Conservation (phyloP, 2,329 filamentous ascomycete species). For the Erysiphe pulchra region DNA sequence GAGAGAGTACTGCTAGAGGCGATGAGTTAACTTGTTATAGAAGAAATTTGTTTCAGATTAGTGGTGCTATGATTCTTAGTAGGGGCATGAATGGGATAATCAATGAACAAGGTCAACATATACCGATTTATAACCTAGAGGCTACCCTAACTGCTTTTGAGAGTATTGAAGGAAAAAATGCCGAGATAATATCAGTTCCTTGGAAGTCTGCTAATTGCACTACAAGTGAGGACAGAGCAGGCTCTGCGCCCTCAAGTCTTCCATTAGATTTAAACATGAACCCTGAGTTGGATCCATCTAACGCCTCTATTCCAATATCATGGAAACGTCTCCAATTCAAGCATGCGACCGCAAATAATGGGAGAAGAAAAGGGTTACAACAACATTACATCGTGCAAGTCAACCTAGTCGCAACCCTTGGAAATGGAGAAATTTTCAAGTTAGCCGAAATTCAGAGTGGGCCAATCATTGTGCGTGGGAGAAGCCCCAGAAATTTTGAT, state of each 20-base stretch:
- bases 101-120: slow-evolving; percentile 54
- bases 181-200: slow-evolving; percentile 88
- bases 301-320: slow-evolving; percentile 56
- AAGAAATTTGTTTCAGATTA: slow-evolving; percentile 84
- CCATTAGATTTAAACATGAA: slow-evolving; percentile 28
- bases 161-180: slow-evolving; percentile 72
- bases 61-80: slow-evolving; percentile 63
- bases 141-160: slow-evolving; percentile 68
- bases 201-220: slow-evolving; percentile 41
- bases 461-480: slow-evolving; percentile 81
- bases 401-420: slow-evolving; percentile 54
- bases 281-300: slow-evolving; percentile 52
- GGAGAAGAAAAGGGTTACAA: slow-evolving; percentile 74
- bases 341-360: slow-evolving; percentile 90
- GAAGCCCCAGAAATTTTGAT: slow-evolving; percentile 85
- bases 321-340: slow-evolving; percentile 94
- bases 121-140: slow-evolving; percentile 53
- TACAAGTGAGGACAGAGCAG: slow-evolving; percentile 14
- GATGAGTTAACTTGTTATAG: slow-evolving; percentile 85
- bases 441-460: slow-evolving; percentile 75
- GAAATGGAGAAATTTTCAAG: slow-evolving; percentile 33
- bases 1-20: slow-evolving; percentile 23
- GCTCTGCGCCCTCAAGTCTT: slow-evolving; percentile 27
- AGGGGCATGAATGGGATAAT: slow-evolving; percentile 41
- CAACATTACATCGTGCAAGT: slow-evolving; percentile 85